A percentile compares a stretch with the other conserved stretches of the same genome.
Evolutionary conservation across 2,329 filamentous ascomycete genomes (phyloP).

Genomic region (Pestalotiopsis sp.): DNA sequence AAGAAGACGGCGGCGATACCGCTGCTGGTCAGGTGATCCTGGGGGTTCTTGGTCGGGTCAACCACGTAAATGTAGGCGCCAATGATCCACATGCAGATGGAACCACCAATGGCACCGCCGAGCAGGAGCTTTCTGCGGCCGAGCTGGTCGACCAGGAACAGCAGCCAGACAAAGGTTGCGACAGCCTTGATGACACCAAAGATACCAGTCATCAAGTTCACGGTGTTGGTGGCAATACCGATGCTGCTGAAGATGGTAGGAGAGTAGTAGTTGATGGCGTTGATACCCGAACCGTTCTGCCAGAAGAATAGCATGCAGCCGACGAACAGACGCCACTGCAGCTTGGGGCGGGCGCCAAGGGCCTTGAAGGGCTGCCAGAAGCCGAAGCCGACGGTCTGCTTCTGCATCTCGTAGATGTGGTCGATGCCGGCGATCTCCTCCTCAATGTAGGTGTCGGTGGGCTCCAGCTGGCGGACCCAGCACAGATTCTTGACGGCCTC

Average conservation of each 20-base stretch:
- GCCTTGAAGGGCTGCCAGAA: conserved; percentile 47
- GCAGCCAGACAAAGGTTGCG: conserved; percentile 9
- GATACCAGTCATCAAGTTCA: conserved; percentile 12
- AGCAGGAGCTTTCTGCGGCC: conserved; percentile 65
- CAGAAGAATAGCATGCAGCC: conserved; percentile 62
- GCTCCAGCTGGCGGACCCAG: conserved; percentile 55
- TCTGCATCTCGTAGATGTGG: conserved; percentile 58
- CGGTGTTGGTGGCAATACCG: conserved; percentile 2
- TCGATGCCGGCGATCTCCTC: conserved; percentile 54
- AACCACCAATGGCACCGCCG: conserved; percentile 68
- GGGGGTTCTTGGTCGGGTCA: conserved; percentile 46
- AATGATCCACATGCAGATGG: conserved; percentile 69
- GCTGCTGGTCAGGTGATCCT: conserved; percentile 1
- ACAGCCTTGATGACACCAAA: conserved; percentile 11
- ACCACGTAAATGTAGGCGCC: conserved; percentile 68
- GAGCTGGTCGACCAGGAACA: conserved; percentile 36
- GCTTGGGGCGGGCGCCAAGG: conserved; percentile 33
- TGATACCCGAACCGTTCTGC: conserved; percentile 39
- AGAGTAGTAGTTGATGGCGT: conserved; percentile 14
- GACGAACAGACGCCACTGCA: conserved; percentile 56
- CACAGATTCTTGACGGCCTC: conserved; percentile 53
- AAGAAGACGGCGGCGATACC: conserved; percentile 13
- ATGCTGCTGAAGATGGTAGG: conserved; percentile 14
- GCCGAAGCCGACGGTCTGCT: conserved; percentile 11
- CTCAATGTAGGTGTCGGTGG: conserved; percentile 60